Evolutionary conservation across 2,329 filamentous ascomycete genomes (phyloP).

Genomic region (Phaeoacremonium minimum): DNA sequence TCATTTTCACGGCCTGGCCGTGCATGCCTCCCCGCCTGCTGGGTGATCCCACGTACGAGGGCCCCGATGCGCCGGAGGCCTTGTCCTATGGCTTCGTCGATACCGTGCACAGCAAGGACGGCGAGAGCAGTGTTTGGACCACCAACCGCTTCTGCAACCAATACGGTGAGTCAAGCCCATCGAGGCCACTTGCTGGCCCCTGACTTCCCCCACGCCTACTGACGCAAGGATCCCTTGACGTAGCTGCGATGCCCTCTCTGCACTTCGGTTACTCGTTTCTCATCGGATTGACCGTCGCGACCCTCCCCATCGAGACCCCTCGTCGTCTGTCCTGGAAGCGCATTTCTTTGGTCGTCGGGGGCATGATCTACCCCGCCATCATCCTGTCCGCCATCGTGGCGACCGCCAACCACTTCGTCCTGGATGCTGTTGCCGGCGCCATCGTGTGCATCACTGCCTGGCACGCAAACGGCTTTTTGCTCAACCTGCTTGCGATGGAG

Average conservation of each 20-base stretch:
- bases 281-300: conserved; percentile 65
- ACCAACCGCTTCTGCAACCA: conserved; percentile 72
- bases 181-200: not conserved
- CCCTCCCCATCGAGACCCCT: conserved; percentile 55
- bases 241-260: conserved; percentile 69
- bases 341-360: conserved; percentile 35
- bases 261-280: conserved; percentile 74
- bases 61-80: conserved; percentile 50
- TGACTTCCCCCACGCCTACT: not conserved
- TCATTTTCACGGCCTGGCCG: conserved; percentile 59
- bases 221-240: conserved; percentile 5
- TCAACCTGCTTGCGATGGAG: conserved; percentile 62
- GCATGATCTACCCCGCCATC: conserved; percentile 58
- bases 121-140: conserved; percentile 67
- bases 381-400: conserved; percentile 67
- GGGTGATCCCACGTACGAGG: conserved; percentile 50
- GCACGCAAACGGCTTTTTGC: conserved; percentile 46
- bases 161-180: conserved; percentile 47
- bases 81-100: conserved; percentile 60
- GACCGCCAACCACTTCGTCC: conserved; percentile 69
- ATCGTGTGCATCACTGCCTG: conserved; percentile 62
- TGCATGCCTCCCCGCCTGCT: conserved; percentile 61
- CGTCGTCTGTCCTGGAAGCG: conserved; percentile 49
- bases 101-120: conserved; percentile 49
- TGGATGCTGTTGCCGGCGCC: conserved; percentile 67